A percentile compares a stretch with the other conserved stretches of the same genome.
These are phyloP conservation scores for Rhodamnia rubescens DNA, from an alignment of 345 rosid species.

Conservation along the genomic window DNA sequence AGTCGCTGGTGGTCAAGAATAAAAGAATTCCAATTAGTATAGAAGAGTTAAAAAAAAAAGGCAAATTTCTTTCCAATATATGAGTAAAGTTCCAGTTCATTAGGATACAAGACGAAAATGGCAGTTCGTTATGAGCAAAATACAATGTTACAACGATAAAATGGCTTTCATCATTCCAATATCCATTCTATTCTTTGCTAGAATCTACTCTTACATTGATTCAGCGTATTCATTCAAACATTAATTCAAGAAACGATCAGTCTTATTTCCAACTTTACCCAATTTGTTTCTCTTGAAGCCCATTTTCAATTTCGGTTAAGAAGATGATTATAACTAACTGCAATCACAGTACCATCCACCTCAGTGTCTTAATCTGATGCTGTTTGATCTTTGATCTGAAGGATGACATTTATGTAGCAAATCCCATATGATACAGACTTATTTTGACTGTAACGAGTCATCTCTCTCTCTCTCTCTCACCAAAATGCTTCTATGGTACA, in stretches of 20 bases:
- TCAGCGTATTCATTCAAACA: not conserved
- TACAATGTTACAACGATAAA: not conserved
- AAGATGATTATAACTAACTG: not conserved
- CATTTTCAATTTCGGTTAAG: not conserved
- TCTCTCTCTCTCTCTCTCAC: not conserved
- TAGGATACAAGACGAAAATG: not conserved
- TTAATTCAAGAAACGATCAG: not conserved
- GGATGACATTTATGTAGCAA: not conserved
- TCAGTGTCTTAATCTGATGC: not conserved
- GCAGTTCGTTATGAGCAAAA: not conserved
- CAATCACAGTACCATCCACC: not conserved
- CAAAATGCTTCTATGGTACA: not conserved
- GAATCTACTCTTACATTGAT: not conserved
- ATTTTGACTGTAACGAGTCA: not conserved
- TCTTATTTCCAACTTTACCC: not conserved
- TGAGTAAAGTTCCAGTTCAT: not conserved
- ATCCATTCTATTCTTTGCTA: not conserved
- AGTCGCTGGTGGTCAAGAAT: accelerated
- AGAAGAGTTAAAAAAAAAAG: not conserved
- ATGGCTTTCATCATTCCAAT: not conserved
- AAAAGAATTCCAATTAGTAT: not conserved
- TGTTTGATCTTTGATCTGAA: not conserved
- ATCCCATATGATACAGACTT: not conserved
- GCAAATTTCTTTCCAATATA: not conserved
- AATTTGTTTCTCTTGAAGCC: not conserved